These are phyloP conservation scores for Apiospora sp. DNA, from an alignment of 2,329 filamentous ascomycete genomes.

Conservation along the genomic window DNA sequence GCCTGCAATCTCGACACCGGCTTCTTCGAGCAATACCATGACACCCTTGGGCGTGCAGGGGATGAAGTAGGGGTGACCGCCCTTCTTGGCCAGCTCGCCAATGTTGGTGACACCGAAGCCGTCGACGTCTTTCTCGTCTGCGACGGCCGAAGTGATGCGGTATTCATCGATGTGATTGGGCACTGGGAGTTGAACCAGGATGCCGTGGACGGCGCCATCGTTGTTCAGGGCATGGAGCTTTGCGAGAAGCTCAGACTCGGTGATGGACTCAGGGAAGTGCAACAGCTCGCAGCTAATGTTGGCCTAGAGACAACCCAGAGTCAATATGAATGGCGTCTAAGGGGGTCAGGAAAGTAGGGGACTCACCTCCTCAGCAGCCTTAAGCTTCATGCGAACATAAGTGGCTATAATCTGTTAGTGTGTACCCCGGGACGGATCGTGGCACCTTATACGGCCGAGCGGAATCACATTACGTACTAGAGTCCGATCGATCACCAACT, in stretches of 20 bases:
- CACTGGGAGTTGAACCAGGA: slow-evolving; percentile 91
- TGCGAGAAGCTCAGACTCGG: slow-evolving; percentile 85
- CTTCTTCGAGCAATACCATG: slow-evolving; percentile 88
- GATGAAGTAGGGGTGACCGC: slow-evolving; percentile 86
- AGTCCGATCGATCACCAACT: slow-evolving; percentile 95
- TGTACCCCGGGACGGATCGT: neutral
- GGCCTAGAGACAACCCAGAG: slow-evolving; percentile 62
- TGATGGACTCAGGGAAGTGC: slow-evolving; percentile 81
- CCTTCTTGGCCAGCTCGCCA: slow-evolving; percentile 94
- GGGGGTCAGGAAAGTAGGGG: slow-evolving; percentile 53
- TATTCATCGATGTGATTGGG: slow-evolving; percentile 92
- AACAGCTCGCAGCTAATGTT: slow-evolving; percentile 89
- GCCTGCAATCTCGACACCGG: slow-evolving; percentile 82
- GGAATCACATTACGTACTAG: slow-evolving; percentile 65
- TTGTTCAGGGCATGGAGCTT: slow-evolving; percentile 85
- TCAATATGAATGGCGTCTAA: slow-evolving; percentile 9
- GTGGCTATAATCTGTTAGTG: slow-evolving; percentile 65
- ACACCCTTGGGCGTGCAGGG: slow-evolving; percentile 98
- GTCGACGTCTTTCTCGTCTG: slow-evolving; percentile 96
- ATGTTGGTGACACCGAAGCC: slow-evolving; percentile 95
- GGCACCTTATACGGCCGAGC: neutral
- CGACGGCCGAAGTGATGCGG: slow-evolving; percentile 85
- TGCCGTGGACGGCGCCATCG: slow-evolving; percentile 84
- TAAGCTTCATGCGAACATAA: slow-evolving; percentile 99
- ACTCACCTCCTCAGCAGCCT: slow-evolving; percentile 79